A percentile compares a stretch with the other conserved stretches of the same genome.
These are phyloP conservation scores for Candida endomychidarum DNA, from an alignment of 805 yeast genomes.

Conservation along the genomic window DNA sequence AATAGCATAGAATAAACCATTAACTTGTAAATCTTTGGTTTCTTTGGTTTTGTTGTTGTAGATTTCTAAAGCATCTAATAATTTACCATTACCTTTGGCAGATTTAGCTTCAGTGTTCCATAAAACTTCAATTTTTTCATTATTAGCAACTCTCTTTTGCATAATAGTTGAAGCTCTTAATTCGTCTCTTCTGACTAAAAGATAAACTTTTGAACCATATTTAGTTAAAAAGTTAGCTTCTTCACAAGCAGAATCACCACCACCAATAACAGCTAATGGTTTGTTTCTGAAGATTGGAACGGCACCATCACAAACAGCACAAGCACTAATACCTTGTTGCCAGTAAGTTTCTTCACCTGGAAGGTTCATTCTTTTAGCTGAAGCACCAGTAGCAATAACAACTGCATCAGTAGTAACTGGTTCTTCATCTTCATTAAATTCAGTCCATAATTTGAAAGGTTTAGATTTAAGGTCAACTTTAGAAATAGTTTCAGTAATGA, in stretches of 20 bases:
- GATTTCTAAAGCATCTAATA: conserved; percentile 63
- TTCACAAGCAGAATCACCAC: conserved; percentile 99
- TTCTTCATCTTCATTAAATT: conserved; percentile 87
- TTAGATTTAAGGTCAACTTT: conserved; percentile 83
- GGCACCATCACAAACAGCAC: conserved; percentile 99
- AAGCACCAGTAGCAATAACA: conserved; percentile 95
- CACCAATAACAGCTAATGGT: conserved; percentile 97
- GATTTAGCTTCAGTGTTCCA: conserved; percentile 83
- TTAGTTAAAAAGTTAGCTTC: conserved; percentile 96
- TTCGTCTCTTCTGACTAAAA: conserved; percentile 91
- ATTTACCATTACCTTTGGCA: conserved; percentile 92
- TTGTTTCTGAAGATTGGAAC: conserved; percentile 98
- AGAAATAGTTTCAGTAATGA: conserved; percentile 92
- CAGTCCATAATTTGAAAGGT: conserved; percentile 98
- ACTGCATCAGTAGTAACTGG: conserved; percentile 93
- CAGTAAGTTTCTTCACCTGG: conserved; percentile 98
- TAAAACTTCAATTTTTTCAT: conserved; percentile 87
- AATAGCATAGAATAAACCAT: conserved; percentile 95
- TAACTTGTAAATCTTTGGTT: conserved; percentile 67
- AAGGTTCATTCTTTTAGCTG: conserved; percentile 88
- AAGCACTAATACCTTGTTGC: conserved; percentile 99
- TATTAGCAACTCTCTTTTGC: conserved; percentile 86
- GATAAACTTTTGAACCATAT: conserved; percentile 93
- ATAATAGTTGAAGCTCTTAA: conserved; percentile 94
- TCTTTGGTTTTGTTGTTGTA: conserved; percentile 73